Percentiles rank a stretch among this genome's conserved stretches.
Evolutionary conservation across 345 rosid genomes (phyloP).

Genomic region (Rhodomyrtus tomentosa): DNA sequence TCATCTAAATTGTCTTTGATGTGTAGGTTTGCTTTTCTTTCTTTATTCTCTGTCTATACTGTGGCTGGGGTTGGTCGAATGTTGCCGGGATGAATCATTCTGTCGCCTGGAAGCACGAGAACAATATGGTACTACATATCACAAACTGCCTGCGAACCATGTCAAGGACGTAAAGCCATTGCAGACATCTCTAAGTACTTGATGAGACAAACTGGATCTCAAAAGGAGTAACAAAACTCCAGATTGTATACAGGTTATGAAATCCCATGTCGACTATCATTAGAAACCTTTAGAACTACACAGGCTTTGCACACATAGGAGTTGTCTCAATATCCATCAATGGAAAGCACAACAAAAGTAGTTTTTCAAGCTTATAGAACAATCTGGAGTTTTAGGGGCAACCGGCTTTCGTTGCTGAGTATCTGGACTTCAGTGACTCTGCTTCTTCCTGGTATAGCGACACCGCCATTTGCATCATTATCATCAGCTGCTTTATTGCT

Average conservation of each 20-base stretch:
- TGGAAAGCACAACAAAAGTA: not conserved
- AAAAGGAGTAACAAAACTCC: not conserved
- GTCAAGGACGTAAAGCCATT: not conserved
- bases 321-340: not conserved
- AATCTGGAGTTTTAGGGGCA: too few relatives aligned
- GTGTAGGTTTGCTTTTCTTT: not conserved
- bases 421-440: constrained; percentile 36
- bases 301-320: not conserved
- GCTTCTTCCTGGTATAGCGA: constrained; percentile 24
- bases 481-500: constrained; percentile 63
- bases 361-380: not conserved
- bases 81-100: too few relatives aligned
- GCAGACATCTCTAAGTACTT: not conserved
- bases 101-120: not conserved
- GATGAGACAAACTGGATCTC: not conserved
- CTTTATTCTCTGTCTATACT: too few relatives aligned
- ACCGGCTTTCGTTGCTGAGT: constrained; percentile 76
- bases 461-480: constrained; percentile 53
- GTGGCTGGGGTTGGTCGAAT: too few relatives aligned
- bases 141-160: not conserved
- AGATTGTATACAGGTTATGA: not conserved
- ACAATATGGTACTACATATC: not conserved
- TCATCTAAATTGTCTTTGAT: not conserved
- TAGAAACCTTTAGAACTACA: not conserved
- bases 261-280: not conserved